Conservation (phyloP, 1,139 yeast species). For the Taiozyma sp. region DNA sequence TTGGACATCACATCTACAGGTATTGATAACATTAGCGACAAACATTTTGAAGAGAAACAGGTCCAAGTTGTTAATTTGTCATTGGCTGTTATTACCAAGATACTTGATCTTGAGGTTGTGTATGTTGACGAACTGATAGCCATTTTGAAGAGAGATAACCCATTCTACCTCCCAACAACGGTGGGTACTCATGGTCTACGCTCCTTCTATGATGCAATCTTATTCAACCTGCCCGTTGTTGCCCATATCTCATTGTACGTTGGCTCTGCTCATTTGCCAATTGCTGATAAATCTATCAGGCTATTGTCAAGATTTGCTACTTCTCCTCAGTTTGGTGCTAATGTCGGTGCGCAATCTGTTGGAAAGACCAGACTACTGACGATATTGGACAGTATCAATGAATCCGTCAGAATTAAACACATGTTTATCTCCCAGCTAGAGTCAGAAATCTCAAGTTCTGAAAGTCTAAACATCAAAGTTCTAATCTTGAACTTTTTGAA, state of each 20-base stretch:
- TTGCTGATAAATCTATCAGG: conserved; percentile 49
- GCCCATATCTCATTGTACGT: conserved; percentile 66
- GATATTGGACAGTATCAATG: conserved; percentile 69
- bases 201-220: conserved; percentile 64
- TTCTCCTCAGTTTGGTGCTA: conserved; percentile 43
- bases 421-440: conserved; percentile 72
- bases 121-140: conserved; percentile 45
- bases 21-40: conserved; percentile 42
- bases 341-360: conserved; percentile 33
- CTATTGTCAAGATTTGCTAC: conserved; percentile 47
- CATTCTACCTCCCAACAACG: conserved; percentile 40
- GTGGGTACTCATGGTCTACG: conserved; percentile 58
- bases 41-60: conserved; percentile 30
- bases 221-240: conserved; percentile 61
- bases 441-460: conserved; percentile 30
- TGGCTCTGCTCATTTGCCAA: conserved; percentile 43
- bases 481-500: conserved; percentile 55
- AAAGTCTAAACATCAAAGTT: conserved; percentile 44
- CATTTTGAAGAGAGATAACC: conserved; percentile 30
- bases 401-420: conserved; percentile 57
- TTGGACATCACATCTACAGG: conserved; percentile 53
- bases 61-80: conserved; percentile 31
- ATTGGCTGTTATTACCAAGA: conserved; percentile 40
- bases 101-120: conserved; percentile 51
- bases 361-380: conserved; percentile 64